These are phyloP conservation scores for Magnaporthales sp. DNA, from an alignment of 2,329 filamentous ascomycete species.

Conservation along the genomic window DNA sequence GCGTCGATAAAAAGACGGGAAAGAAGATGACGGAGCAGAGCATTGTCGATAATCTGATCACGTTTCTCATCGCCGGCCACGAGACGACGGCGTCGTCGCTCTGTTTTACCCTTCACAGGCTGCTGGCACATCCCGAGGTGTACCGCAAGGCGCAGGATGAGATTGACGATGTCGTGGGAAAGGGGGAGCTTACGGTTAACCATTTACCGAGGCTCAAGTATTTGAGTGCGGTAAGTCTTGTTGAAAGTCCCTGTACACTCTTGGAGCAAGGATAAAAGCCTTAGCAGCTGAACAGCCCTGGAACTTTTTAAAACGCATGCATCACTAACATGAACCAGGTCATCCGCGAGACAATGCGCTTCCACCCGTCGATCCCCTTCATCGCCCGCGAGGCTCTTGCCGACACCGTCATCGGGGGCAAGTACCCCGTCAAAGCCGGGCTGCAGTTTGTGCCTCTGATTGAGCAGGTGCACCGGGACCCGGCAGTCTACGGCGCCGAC, in stretches of 20 bases:
- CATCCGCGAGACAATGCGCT: constrained; percentile 45
- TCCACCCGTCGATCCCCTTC: constrained; percentile 38
- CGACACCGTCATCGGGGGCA: constrained; percentile 46
- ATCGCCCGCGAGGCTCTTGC: constrained; percentile 22
- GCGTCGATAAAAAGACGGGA: constrained; percentile 15
- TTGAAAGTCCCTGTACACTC: too few species aligned
- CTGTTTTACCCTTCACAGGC: constrained; percentile 39
- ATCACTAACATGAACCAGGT: too few species aligned
- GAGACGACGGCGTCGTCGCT: constrained; percentile 47
- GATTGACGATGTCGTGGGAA: constrained; percentile 40
- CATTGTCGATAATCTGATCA: constrained; percentile 10
- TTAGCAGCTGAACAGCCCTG: too few species aligned
- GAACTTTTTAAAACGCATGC: too few species aligned
- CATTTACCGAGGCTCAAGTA: constrained; percentile 44
- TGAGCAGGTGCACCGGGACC: constrained; percentile 50
- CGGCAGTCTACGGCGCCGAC: constrained; percentile 55
- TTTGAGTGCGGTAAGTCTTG: constrained; percentile 35
- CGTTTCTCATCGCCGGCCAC: constrained; percentile 40
- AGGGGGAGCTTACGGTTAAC: constrained; percentile 30
- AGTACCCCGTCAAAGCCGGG: constrained; percentile 48
- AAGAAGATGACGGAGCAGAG: constrained; percentile 14
- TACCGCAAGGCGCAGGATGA: constrained; percentile 40
- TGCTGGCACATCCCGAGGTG: constrained; percentile 37
- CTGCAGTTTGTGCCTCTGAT: constrained; percentile 40
- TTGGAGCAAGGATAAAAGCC: too few species aligned